Conservation (phyloP, 2,329 filamentous ascomycete genomes). For the Beauveria scarabaeidicola region DNA sequence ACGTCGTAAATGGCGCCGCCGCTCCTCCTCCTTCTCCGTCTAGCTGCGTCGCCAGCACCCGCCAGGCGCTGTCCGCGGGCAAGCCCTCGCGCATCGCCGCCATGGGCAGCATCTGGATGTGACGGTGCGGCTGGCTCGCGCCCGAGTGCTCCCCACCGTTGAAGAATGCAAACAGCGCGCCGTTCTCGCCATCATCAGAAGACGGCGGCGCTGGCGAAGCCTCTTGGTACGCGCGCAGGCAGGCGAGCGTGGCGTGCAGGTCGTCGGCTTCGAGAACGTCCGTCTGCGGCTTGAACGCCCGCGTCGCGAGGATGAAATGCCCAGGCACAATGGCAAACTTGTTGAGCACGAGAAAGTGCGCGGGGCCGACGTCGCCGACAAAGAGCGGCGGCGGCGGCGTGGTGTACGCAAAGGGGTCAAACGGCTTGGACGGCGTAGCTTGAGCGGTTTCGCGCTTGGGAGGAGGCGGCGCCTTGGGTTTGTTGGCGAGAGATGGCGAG, state of each 20-base stretch:
- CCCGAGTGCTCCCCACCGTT: constrained; percentile 62
- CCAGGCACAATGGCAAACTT: constrained; percentile 64
- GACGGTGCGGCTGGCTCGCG: constrained; percentile 62
- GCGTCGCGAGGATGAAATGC: constrained; percentile 65
- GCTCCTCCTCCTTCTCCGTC: background rate
- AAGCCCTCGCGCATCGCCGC: constrained; percentile 52
- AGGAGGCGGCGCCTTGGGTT: constrained; percentile 41
- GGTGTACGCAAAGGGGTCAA: constrained; percentile 60
- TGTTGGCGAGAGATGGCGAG: constrained; percentile 59
- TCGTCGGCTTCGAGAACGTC: constrained; percentile 53
- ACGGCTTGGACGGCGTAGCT: constrained; percentile 27
- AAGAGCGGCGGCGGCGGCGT: constrained; percentile 40
- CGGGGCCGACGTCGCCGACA: constrained; percentile 39
- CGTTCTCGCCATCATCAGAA: constrained; percentile 15
- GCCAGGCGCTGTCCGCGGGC: constrained; percentile 31
- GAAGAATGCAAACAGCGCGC: constrained; percentile 55
- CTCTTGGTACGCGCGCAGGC: constrained; percentile 46
- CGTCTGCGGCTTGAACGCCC: constrained; percentile 54
- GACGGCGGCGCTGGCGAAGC: background rate
- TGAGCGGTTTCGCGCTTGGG: constrained; percentile 24
- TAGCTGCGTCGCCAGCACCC: constrained; percentile 37
- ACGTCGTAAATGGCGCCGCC: constrained; percentile 35
- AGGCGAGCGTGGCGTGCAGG: constrained; percentile 52
- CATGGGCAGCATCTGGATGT: constrained; percentile 63
- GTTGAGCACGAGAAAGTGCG: constrained; percentile 61